Percentiles rank a stretch among this genome's conserved stretches.
These are phyloP conservation scores for Punica granatum DNA, from an alignment of 345 rosid genomes.

Conservation along the genomic window DNA sequence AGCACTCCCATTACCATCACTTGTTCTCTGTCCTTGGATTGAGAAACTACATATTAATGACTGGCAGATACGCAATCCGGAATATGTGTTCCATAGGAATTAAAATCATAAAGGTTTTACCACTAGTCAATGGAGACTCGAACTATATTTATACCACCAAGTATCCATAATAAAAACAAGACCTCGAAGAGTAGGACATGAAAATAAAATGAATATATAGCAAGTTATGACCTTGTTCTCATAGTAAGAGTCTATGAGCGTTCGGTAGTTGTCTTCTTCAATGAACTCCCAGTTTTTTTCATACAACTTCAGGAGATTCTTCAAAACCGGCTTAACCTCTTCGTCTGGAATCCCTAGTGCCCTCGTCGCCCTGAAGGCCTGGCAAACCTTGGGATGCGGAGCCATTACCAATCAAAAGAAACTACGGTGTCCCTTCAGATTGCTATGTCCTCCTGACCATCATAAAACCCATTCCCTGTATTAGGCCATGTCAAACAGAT, in stretches of 20 bases:
- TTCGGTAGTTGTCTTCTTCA: constrained; percentile 46
- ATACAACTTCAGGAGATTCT: constrained; percentile 27
- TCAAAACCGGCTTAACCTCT: constrained; percentile 40
- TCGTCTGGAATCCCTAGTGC: constrained; percentile 33
- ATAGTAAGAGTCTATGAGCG: constrained; percentile 48
- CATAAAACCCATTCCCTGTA: neutral
- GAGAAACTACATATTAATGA: neutral
- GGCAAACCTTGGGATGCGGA: constrained; percentile 18
- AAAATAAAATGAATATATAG: neutral
- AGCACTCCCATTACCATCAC: constrained; percentile 2
- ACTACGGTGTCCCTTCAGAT: neutral
- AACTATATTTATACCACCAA: neutral
- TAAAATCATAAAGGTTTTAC: neutral
- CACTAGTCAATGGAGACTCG: neutral
- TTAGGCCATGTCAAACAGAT: neutral
- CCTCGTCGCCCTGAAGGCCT: constrained; percentile 40
- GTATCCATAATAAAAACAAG: neutral
- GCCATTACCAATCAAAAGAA: constrained; percentile 14
- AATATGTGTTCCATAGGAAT: neutral
- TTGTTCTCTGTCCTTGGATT: constrained; percentile 14
- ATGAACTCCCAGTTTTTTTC: constrained; percentile 51
- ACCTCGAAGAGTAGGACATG: neutral
- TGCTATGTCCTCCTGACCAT: neutral
- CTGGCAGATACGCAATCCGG: neutral
- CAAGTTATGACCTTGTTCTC: constrained; percentile 25